Conservation (phyloP, 2,329 filamentous ascomycete genomes). For the Boeremia exigua region DNA sequence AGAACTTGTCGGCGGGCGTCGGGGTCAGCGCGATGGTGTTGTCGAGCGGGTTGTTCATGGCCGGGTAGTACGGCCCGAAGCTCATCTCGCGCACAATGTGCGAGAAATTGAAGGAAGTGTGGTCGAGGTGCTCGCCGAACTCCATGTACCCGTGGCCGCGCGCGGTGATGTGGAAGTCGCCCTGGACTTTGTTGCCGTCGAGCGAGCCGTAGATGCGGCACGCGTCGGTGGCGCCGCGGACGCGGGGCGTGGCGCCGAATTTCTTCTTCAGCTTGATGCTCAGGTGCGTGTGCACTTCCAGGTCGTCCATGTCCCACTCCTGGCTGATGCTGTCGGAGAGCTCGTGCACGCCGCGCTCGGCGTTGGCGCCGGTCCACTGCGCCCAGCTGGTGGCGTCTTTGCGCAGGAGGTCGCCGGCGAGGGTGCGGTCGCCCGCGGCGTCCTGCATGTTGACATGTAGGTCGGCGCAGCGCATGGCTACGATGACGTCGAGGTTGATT, state of each 20-base stretch:
- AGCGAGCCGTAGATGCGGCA: slow-evolving; percentile 90
- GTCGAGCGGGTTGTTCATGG: slow-evolving; percentile 91
- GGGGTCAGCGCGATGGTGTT: slow-evolving; percentile 88
- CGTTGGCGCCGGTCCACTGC: slow-evolving; percentile 77
- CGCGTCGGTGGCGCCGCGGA: slow-evolving; percentile 68
- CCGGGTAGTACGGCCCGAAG: slow-evolving; percentile 96
- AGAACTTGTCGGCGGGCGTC: slow-evolving; percentile 75
- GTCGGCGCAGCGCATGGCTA: slow-evolving; percentile 85
- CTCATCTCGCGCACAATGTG: slow-evolving; percentile 96
- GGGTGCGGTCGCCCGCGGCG: slow-evolving; percentile 87
- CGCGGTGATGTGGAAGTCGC: slow-evolving; percentile 97
- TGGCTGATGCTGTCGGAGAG: slow-evolving; percentile 52
- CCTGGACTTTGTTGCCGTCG: slow-evolving; percentile 95
- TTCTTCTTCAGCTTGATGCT: slow-evolving; percentile 71
- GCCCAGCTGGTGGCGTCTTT: slow-evolving; percentile 81
- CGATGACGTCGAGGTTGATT: slow-evolving; percentile 93
- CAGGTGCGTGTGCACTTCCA: slow-evolving; percentile 91
- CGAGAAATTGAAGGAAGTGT: slow-evolving; percentile 94
- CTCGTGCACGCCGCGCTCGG: slow-evolving; percentile 58
- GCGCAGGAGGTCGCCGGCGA: slow-evolving; percentile 75
- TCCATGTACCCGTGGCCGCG: slow-evolving; percentile 93
- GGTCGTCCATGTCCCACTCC: slow-evolving; percentile 77
- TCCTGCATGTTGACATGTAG: slow-evolving; percentile 98
- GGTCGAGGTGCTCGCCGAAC: slow-evolving; percentile 79
- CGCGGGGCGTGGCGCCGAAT: slow-evolving; percentile 74